Evolutionary conservation across 345 rosid genomes (phyloP), one percentile per base, ranked within the genome.

Genomic region (Erysimum cheiranthoides): DNA sequence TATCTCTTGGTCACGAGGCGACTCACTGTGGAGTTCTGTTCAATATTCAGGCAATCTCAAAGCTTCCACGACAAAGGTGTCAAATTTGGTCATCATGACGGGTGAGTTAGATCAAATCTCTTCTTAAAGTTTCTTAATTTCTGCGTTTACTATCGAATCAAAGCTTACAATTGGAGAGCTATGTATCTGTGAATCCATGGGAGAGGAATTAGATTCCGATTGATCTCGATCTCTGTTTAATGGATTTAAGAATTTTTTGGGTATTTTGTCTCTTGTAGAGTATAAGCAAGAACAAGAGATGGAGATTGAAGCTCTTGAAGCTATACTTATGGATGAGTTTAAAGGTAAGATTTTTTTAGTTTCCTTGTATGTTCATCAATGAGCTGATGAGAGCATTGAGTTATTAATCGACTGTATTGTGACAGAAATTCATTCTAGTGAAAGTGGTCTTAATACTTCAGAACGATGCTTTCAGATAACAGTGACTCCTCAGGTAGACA

Each of bases 281-380:
- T 72, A 92, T 66, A 84, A 36, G 68, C 88, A 82, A 81, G 99
- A 95, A 79, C 99, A 90, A 82, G 97, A 90, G 54, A 95, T 95
- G 97, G 97, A 95, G 81, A 90, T 95, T 30, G 97, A 95, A 82
- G 97, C 99, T 25, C 70, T 92, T 78, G 93, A 90, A 79, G 95
- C 99, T 50, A 95, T 95, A 79, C 97, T 95, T 36, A 87, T 88
- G 89, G 97, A 95, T 66, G 99, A 95, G n/a, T 95, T 95, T 64
- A 88, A 90, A 89, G 99, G 97, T 92, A 4, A 66, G 57, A 25
- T 16, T 35, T 40, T 30, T 62, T n/a, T 16, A 25, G 39, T 54
- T 36, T 30, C 13, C n/a, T 58, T 47, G 59, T 75, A 13, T 34
- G 18, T 50, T 30, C 61, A 35, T 74, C 72, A 35, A 46, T 63